These are phyloP conservation scores for Coix lacrymajobi DNA, from an alignment of 176 grass and related monocot genomes.

Conservation along the genomic window DNA sequence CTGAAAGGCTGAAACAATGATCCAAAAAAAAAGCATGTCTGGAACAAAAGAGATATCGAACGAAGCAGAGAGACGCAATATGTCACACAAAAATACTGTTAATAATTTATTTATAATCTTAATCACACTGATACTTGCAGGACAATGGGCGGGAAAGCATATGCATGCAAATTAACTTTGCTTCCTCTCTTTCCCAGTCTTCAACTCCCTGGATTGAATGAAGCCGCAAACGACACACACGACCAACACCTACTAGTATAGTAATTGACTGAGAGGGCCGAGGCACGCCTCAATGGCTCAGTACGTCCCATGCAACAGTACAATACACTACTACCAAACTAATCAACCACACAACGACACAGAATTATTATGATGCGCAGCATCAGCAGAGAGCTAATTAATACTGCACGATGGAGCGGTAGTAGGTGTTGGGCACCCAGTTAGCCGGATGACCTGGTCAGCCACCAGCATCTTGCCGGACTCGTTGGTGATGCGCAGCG, in stretches of 20 bases:
- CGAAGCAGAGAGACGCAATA: neutral
- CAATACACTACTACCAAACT: slow-evolving; percentile 7
- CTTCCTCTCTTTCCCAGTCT: slow-evolving; percentile 36
- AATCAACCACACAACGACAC: slow-evolving; percentile 6
- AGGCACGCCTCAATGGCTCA: neutral
- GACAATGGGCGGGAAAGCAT: slow-evolving; percentile 40
- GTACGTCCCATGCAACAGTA: neutral
- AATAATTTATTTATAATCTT: slow-evolving; percentile 40
- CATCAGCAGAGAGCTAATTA: neutral
- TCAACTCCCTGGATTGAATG: neutral
- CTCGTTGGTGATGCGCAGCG: too few species aligned
- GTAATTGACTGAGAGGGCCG: neutral
- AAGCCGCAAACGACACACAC: slow-evolving; percentile 1
- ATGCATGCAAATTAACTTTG: slow-evolving; percentile 22
- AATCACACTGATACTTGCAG: slow-evolving; percentile 22
- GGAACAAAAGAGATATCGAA: neutral
- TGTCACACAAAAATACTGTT: neutral
- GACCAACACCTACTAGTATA: neutral
- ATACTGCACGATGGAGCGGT: slow-evolving; percentile 40
- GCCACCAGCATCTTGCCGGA: too few species aligned
- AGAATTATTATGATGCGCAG: neutral
- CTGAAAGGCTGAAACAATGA: neutral
- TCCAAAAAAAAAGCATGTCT: neutral
- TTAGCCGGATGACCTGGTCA: too few species aligned
- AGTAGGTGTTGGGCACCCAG: too few species aligned